phyloP scores from a whole-genome alignment of 345 rosid species.

The Pugionium cornutum region DNA sequence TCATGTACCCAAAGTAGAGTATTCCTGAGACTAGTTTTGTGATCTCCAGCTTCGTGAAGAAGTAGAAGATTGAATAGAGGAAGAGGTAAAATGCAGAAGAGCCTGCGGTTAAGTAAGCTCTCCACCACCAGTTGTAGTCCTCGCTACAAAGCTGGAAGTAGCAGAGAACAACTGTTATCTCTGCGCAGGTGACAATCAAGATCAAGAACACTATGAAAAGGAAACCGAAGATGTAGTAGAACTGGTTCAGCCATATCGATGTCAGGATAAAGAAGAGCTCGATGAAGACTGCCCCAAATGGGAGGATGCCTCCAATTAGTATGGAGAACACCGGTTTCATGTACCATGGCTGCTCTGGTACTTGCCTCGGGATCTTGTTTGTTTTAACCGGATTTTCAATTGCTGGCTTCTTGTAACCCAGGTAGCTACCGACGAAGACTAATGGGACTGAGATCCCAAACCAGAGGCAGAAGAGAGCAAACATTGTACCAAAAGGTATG shows the following conservation, averaged over 20 bases:
- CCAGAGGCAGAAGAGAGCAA: conserved; percentile 95
- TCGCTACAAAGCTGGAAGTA: conserved; percentile 98
- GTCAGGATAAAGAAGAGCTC: conserved; percentile 98
- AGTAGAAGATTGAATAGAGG: conserved; percentile 95
- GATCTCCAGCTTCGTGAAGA: conserved; percentile 91
- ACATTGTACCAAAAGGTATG: conserved; percentile 95
- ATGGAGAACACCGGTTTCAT: conserved; percentile 92
- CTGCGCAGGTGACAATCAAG: conserved; percentile 85
- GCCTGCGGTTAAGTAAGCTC: conserved; percentile 91
- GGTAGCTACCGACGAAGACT: conserved; percentile 90
- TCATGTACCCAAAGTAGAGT: conserved; percentile 93
- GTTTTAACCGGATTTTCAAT: conserved; percentile 91
- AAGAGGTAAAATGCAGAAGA: conserved; percentile 93
- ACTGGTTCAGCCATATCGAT: conserved; percentile 97
- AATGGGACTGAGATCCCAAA: conserved; percentile 96
- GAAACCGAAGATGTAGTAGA: conserved; percentile 98
- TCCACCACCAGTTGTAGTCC: conserved; percentile 99
- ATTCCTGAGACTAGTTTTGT: conserved; percentile 86
- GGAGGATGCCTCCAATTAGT: conserved; percentile 93
- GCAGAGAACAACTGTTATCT: conserved; percentile 90
- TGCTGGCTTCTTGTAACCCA: conserved; percentile 91
- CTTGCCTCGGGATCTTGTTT: conserved; percentile 91
- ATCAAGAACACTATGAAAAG: conserved; percentile 91
- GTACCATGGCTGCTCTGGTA: conserved; percentile 98
- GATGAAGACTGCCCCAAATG: conserved; percentile 94